Percentiles rank a stretch among this genome's conserved stretches.
These are phyloP conservation scores for Argentina anserina DNA, from an alignment of 306 rosid genomes.

Conservation along the genomic window DNA sequence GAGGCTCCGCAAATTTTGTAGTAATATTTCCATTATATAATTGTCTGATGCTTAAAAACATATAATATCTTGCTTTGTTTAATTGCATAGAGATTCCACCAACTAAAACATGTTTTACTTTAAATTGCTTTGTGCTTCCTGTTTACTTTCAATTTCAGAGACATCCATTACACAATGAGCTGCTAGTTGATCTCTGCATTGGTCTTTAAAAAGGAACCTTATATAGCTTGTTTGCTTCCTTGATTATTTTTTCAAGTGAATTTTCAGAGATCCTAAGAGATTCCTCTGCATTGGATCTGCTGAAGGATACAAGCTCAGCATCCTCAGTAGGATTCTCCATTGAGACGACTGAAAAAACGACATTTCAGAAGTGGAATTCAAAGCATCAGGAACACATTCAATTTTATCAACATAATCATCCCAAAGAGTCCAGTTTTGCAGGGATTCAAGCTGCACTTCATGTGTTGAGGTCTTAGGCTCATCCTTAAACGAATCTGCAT, in stretches of 20 bases:
- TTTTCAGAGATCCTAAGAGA: not conserved
- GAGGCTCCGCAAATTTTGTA: too few relatives aligned
- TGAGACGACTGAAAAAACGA: slow-evolving; percentile 22
- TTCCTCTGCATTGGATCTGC: slow-evolving; percentile 19
- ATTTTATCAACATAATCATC: slow-evolving; percentile 13
- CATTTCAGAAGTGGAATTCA: slow-evolving; percentile 19
- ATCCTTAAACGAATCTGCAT: slow-evolving; percentile 17
- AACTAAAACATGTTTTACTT: too few relatives aligned
- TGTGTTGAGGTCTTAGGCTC: slow-evolving; percentile 18
- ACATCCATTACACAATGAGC: too few relatives aligned
- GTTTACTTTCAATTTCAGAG: too few relatives aligned
- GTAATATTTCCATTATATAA: too few relatives aligned
- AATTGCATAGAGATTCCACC: too few relatives aligned
- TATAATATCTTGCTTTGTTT: too few relatives aligned
- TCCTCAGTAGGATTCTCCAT: slow-evolving; percentile 18
- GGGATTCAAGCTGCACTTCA: slow-evolving; percentile 12
- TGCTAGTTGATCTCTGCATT: too few relatives aligned
- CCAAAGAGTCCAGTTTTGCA: slow-evolving; percentile 5
- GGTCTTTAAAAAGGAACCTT: too few relatives aligned
- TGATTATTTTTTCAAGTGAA: slow-evolving; percentile 16
- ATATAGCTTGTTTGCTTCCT: too few relatives aligned
- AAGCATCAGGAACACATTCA: slow-evolving; percentile 11
- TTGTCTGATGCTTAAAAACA: too few relatives aligned
- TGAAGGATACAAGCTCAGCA: slow-evolving; percentile 18
- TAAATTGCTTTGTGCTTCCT: too few relatives aligned